Evolutionary conservation across 176 grass and related monocot species (phyloP).

Genomic region (Saccharum officinarum): DNA sequence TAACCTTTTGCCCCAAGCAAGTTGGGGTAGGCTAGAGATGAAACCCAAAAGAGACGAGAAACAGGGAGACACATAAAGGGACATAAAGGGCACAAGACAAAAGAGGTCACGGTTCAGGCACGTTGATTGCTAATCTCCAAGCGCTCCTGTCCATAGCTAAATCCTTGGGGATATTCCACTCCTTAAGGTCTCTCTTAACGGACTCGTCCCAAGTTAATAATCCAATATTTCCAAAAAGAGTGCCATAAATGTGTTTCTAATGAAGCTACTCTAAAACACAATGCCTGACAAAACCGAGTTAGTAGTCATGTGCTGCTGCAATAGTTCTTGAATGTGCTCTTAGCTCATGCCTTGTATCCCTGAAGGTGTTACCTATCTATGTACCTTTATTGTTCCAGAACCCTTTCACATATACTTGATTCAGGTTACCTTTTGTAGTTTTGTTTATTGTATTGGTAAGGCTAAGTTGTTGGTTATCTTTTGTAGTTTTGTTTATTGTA

Average conservation of each 20-base stretch:
- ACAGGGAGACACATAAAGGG: too few relatives aligned
- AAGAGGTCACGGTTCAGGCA: too few relatives aligned
- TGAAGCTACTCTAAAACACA: not conserved
- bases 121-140: too few relatives aligned
- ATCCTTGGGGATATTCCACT: too few relatives aligned
- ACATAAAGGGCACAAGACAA: too few relatives aligned
- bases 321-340: not conserved
- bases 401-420: not conserved
- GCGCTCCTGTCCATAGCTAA: too few relatives aligned
- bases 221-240: not conserved
- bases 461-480: not conserved
- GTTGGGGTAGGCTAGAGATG: too few relatives aligned
- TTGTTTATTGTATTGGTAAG: conserved; percentile 9
- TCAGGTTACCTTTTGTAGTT: not conserved
- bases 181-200: too few relatives aligned
- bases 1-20: too few relatives aligned
- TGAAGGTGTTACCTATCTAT: not conserved
- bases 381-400: not conserved
- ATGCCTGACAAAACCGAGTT: not conserved
- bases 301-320: not conserved
- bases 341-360: not conserved
- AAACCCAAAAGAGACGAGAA: too few relatives aligned
- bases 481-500: conserved; percentile 11
- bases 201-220: too few relatives aligned
- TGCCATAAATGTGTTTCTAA: not conserved